Conservation (phyloP, 768 basidiomycete genomes). For the Hericium alpestre region DNA sequence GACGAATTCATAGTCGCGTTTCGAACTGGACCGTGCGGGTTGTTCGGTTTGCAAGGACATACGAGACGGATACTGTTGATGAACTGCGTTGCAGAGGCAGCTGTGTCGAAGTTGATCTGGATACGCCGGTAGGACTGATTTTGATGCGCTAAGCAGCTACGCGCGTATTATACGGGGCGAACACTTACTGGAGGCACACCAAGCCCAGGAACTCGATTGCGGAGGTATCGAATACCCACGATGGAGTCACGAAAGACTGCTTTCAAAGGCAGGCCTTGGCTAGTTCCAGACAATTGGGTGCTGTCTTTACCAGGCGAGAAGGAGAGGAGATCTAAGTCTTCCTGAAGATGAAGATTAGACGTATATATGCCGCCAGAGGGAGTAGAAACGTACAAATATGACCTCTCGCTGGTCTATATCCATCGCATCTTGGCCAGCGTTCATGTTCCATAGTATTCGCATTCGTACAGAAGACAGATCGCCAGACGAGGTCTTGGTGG, state of each 20-base stretch:
- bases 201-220: constrained; percentile 24
- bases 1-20: constrained; percentile 11
- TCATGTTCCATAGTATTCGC: constrained; percentile 55
- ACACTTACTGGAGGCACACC: background rate
- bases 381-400: constrained; percentile 43
- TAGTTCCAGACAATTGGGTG: constrained; percentile 17
- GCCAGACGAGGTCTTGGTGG: constrained; percentile 32
- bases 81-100: constrained; percentile 40
- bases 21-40: constrained; percentile 17
- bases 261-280: constrained; percentile 62
- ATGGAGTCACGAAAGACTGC: constrained; percentile 67
- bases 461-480: constrained; percentile 55
- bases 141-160: constrained; percentile 2
- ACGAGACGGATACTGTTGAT: constrained; percentile 53
- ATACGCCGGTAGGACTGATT: constrained; percentile 63
- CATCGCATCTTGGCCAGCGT: constrained; percentile 25
- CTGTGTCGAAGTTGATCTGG: constrained; percentile 57
- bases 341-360: constrained; percentile 30
- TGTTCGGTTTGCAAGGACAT: constrained; percentile 66
- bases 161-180: background rate
- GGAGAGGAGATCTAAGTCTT: constrained; percentile 64
- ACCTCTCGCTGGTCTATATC: constrained; percentile 43
- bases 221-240: constrained; percentile 67
- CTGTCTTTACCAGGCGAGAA: constrained; percentile 36
- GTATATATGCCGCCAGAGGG: constrained; percentile 1